A percentile compares a stretch with the other conserved stretches of the same genome.
These are phyloP conservation scores for Lichina pygmaea DNA, from an alignment of 495 filamentous ascomycete species.

Conservation along the genomic window DNA sequence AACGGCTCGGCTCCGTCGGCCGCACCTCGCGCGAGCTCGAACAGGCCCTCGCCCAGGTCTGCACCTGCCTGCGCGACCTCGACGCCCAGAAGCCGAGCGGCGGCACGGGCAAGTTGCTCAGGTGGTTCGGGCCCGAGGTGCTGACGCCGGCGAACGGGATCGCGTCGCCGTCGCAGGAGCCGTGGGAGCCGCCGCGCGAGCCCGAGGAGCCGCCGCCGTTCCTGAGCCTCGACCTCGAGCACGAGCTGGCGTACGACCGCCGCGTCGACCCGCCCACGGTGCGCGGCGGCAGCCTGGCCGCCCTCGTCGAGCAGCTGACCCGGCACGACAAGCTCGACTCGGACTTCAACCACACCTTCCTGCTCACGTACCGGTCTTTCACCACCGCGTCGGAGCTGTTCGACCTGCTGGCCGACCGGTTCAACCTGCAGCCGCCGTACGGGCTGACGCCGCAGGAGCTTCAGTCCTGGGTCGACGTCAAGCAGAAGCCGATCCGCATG, in stretches of 20 bases:
- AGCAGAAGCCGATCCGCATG: conserved; percentile 87
- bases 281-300: conserved; percentile 70
- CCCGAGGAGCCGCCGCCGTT: conserved; percentile 49
- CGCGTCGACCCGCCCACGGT: conserved; percentile 45
- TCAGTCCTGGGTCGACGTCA: conserved; percentile 71
- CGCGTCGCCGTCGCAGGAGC: conserved; percentile 7
- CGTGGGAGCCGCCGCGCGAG: conserved; percentile 18
- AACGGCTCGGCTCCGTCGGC: conserved; percentile 52
- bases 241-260: conserved; percentile 67
- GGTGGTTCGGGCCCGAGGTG: neutral
- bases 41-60: conserved; percentile 20
- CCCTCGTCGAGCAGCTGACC: conserved; percentile 85
- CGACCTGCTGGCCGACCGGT: conserved; percentile 71
- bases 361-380: conserved; percentile 88
- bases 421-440: conserved; percentile 78
- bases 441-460: conserved; percentile 49
- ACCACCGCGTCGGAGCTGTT: conserved; percentile 77
- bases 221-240: conserved; percentile 67
- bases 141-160: conserved; percentile 3
- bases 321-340: conserved; percentile 86
- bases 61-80: neutral
- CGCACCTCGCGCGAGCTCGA: conserved; percentile 55
- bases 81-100: neutral
- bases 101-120: neutral
- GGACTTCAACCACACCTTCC: conserved; percentile 92